These are phyloP conservation scores for Dryas drummondii DNA, from an alignment of 306 rosid species.

Conservation along the genomic window DNA sequence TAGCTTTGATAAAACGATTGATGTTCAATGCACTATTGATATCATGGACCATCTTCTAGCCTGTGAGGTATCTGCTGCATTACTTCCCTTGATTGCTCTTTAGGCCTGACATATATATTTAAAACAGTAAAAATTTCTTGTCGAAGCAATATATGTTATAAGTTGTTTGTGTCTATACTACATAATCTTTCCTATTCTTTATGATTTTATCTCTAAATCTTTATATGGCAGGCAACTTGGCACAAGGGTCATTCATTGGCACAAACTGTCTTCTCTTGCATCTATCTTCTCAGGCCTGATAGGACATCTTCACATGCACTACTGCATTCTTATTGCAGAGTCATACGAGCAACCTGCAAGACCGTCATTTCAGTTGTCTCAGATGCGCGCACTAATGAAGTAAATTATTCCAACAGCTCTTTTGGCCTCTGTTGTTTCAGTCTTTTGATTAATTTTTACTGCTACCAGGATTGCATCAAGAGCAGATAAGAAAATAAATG, in stretches of 20 bases:
- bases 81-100: slow-evolving; percentile 16
- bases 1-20: slow-evolving; percentile 64
- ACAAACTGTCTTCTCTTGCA: slow-evolving; percentile 95
- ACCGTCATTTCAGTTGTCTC: slow-evolving; percentile 78
- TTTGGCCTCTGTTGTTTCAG: slow-evolving; percentile 18
- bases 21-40: slow-evolving; percentile 72
- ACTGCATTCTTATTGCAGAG: slow-evolving; percentile 81
- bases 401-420: slow-evolving; percentile 78
- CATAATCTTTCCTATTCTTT: background rate
- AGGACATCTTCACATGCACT: slow-evolving; percentile 83
- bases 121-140: background rate
- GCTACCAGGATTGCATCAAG: background rate
- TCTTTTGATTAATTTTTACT: background rate
- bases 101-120: background rate
- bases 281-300: slow-evolving; percentile 84
- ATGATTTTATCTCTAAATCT: slow-evolving; percentile 21
- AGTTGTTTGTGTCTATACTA: background rate
- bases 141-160: background rate
- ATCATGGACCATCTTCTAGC: slow-evolving; percentile 94
- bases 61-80: slow-evolving; percentile 67
- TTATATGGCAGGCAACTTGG: slow-evolving; percentile 92
- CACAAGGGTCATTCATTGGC: slow-evolving; percentile 99
- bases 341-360: slow-evolving; percentile 84
- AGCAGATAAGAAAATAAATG: background rate
- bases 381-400: slow-evolving; percentile 98